phyloP scores from a whole-genome alignment of 1,139 yeast species.

The Pichia sp. region DNA sequence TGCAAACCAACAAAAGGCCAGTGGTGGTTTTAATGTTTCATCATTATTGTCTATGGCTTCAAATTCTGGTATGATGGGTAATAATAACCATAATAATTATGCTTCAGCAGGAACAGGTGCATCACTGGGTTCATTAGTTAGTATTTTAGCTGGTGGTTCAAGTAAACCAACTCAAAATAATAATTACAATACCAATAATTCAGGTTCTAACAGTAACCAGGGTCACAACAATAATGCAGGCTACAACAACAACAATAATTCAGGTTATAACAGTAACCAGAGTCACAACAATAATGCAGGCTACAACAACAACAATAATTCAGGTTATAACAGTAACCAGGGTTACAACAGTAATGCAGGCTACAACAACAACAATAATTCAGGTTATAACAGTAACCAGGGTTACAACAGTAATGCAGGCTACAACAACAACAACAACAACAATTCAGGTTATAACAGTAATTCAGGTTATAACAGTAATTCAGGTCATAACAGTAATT shows the following conservation, averaged over 20 bases:
- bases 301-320: background rate
- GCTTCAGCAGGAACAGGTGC: slow-evolving; percentile 1
- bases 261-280: slow-evolving; percentile 8
- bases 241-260: slow-evolving; percentile 1
- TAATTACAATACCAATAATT: background rate
- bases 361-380: background rate
- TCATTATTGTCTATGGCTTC: slow-evolving; percentile 20
- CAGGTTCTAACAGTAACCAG: background rate
- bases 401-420: background rate
- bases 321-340: background rate
- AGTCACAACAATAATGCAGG: slow-evolving; percentile 1
- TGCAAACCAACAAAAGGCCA: slow-evolving; percentile 18
- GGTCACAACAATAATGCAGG: background rate
- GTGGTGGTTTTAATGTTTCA: slow-evolving; percentile 26
- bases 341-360: background rate
- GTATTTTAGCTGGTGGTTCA: slow-evolving; percentile 12
- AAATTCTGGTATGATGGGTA: slow-evolving; percentile 10
- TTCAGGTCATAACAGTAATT: background rate
- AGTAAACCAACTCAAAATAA: background rate
- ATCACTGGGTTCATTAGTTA: slow-evolving; percentile 7
- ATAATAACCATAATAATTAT: background rate
- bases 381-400: background rate
- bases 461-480: background rate
- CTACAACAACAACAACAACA: background rate
- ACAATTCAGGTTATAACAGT: background rate